These are phyloP conservation scores for Blepharisma stoltei DNA, from an alignment of 73 alveolate genomes.

Conservation along the genomic window DNA sequence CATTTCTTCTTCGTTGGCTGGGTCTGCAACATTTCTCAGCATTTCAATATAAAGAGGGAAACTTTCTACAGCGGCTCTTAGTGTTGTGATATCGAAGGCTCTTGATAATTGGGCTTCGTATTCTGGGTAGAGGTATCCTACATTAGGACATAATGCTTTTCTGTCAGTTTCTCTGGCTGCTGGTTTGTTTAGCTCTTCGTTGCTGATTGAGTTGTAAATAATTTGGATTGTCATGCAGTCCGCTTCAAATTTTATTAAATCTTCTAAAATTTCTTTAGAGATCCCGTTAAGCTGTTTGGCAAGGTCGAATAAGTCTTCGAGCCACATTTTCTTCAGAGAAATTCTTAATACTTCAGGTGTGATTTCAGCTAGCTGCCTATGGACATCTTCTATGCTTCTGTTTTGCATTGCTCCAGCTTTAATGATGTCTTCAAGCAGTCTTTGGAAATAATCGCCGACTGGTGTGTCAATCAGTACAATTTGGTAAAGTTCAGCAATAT, in stretches of 20 bases:
- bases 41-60: slow-evolving; percentile 75
- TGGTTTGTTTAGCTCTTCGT: slow-evolving; percentile 65
- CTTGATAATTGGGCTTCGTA: slow-evolving; percentile 71
- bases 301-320: slow-evolving; percentile 90
- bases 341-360: slow-evolving; percentile 87
- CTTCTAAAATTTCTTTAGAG: slow-evolving; percentile 79
- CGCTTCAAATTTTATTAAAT: slow-evolving; percentile 91
- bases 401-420: slow-evolving; percentile 56
- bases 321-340: slow-evolving; percentile 93
- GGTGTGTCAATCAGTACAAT: slow-evolving; percentile 97
- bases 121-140: slow-evolving; percentile 95
- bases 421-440: slow-evolving; percentile 89
- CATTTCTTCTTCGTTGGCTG: slow-evolving; percentile 74
- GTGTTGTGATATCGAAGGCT: slow-evolving; percentile 77
- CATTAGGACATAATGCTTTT: slow-evolving; percentile 79
- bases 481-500: slow-evolving; percentile 90
- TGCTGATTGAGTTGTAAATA: slow-evolving; percentile 87
- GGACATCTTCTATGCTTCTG: slow-evolving; percentile 48
- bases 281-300: slow-evolving; percentile 77
- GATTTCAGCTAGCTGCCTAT: slow-evolving; percentile 47
- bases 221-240: slow-evolving; percentile 95
- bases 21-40: slow-evolving; percentile 86
- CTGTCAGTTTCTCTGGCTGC: slow-evolving; percentile 88
- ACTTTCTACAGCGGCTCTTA: slow-evolving; percentile 87
- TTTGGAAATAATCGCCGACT: slow-evolving; percentile 92